Evolutionary conservation across 768 basidiomycete species (phyloP).

Genomic region (Lepiota brunneoincarnata): DNA sequence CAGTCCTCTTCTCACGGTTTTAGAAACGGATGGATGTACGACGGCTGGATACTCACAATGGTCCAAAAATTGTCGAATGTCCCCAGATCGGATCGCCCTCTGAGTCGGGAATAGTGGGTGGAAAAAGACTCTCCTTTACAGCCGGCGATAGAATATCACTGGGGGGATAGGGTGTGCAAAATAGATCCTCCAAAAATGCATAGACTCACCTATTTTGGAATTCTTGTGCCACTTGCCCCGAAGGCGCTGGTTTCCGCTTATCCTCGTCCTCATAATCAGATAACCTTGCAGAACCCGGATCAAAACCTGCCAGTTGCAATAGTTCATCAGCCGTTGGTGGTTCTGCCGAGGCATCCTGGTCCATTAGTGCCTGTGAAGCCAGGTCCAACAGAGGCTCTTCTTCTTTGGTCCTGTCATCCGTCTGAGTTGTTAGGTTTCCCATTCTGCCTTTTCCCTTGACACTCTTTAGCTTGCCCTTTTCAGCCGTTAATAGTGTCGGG

Average conservation of each 20-base stretch:
- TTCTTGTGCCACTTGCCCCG: not conserved
- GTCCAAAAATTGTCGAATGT: conserved; percentile 64
- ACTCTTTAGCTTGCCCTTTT: conserved; percentile 50
- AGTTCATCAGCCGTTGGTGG: conserved; percentile 32
- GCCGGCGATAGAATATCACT: not conserved
- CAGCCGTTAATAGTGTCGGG: conserved; percentile 52
- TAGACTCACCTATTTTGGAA: not conserved
- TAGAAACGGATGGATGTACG: conserved; percentile 1
- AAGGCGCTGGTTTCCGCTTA: conserved; percentile 12
- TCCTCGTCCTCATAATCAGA: conserved; percentile 51
- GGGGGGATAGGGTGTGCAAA: not conserved
- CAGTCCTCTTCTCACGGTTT: conserved; percentile 29
- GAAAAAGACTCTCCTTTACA: conserved; percentile 32
- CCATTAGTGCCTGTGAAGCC: not conserved
- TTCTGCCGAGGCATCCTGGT: conserved; percentile 6
- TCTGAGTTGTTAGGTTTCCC: conserved; percentile 8
- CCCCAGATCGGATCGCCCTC: conserved; percentile 30
- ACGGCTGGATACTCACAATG: conserved; percentile 43
- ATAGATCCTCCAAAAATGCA: not conserved
- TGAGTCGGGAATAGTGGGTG: conserved; percentile 21
- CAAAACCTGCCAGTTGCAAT: conserved; percentile 47
- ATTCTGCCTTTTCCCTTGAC: conserved; percentile 42
- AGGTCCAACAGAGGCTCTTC: conserved; percentile 12
- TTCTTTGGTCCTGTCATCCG: conserved; percentile 15
- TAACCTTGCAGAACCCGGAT: conserved; percentile 35